Base-by-base conservation (phyloP, 176 grass and related monocot species). In the Zea luxurians region DNA sequence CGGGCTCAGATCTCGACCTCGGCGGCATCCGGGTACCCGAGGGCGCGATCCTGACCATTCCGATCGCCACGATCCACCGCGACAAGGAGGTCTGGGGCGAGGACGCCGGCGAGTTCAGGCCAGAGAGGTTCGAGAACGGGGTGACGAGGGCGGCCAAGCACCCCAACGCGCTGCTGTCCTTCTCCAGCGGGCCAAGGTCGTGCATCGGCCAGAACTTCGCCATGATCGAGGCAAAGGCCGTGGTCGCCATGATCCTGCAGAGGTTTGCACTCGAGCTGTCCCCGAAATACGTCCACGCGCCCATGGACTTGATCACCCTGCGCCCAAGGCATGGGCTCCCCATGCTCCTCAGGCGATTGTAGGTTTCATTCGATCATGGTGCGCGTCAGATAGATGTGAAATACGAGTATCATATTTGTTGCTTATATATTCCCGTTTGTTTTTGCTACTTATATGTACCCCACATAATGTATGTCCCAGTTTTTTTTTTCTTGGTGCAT, bases 171-270 rank as follows among this genome's bases (percentile, higher is more conserved):
- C n/a, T 59, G 55, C n/a, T 59, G 55, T 18, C 55, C 0, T 59
- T 59, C 55, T 59, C 55, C 55, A 20, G n/a, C 0, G 55, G 55
- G 7, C 55, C 55, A 20, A 18, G 55, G 17, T 59, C 55, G 55
- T 59, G 55, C 55, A 20, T 59, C 55, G 55, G 55, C 9, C 89
- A 91, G 68, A 88, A 79, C 61, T 88, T 91, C 17, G 68, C 89
- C 1, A 79, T 88, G 82, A 12, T 85, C 0, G 82, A 91, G 72
- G 85, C 68, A 0, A 85, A 91, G 77, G 37, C 55, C 2, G 71
- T 84, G 66, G 10, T 88, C 12, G 85, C 81, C 4, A 87, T 81
- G 85, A 88, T 88, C 44, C 66, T 91, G 12, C 85, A 79, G 67
- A 76, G 57, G 71, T 91, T 88, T 21, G 54, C 72, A 12, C 62